phyloP scores from a whole-genome alignment of 176 grass and related monocot species.

The Hordeum vulgare region MorexV3_pseudomolecules_assembly NC_058524.1:62639768-62640267 shows the following conservation, averaged over 20 bases:
- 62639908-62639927: conserved; percentile 77
- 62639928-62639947: conserved; percentile 30
- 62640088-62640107: not conserved
- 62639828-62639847: conserved; percentile 22
- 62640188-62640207: conserved; percentile 34
- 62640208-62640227: not conserved
- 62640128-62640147: conserved; percentile 38
- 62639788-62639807: conserved; percentile 38
- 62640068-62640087: not conserved
- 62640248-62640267: not conserved
- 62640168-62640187: conserved; percentile 10
- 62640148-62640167: conserved; percentile 48
- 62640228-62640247: not conserved
- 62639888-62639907: conserved; percentile 52
- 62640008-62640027: conserved; percentile 15
- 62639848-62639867: not conserved
- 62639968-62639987: conserved; percentile 26
- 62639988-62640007: conserved; percentile 64
- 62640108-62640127: conserved; percentile 42
- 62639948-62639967: conserved; percentile 1
- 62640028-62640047: conserved; percentile 1
- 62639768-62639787: conserved; percentile 64
- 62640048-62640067: conserved; percentile 41
- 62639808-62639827: conserved; percentile 53
- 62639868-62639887: not conserved